These are phyloP conservation scores for Pelagophyceae sp. DNA, from an alignment of 352 stramenopile genomes.

Conservation along the genomic window DNA sequence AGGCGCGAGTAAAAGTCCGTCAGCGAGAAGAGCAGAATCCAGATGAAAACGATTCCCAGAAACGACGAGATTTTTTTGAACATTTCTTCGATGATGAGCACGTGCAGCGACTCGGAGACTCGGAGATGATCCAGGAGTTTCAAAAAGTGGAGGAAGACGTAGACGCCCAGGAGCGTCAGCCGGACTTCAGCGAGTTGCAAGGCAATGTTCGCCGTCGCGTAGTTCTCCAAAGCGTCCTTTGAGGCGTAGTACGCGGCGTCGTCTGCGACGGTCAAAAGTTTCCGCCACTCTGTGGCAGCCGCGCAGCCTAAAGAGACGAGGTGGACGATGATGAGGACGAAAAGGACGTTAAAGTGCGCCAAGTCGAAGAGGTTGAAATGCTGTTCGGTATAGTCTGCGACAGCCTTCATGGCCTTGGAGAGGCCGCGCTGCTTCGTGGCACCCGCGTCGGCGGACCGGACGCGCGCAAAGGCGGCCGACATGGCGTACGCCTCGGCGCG, in stretches of 20 bases:
- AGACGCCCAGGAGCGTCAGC: not conserved
- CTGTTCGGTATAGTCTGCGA: not conserved
- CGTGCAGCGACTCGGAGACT: not conserved
- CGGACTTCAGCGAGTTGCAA: not conserved
- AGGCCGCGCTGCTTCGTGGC: not conserved
- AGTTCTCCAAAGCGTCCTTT: not conserved
- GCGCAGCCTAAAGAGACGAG: not conserved
- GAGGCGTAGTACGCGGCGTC: not conserved
- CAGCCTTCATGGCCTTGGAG: not conserved
- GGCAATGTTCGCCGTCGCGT: not conserved
- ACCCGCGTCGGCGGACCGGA: not conserved
- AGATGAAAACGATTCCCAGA: slow-evolving; percentile 12
- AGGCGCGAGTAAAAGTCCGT: slow-evolving; percentile 13
- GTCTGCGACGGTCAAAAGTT: no score
- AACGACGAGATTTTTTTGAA: slow-evolving; percentile 12
- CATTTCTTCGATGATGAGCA: slow-evolving; percentile 16
- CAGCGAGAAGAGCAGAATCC: slow-evolving; percentile 12
- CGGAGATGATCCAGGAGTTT: not conserved
- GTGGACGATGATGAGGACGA: not conserved
- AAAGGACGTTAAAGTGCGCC: slow-evolving; percentile 11
- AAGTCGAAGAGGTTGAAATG: slow-evolving; percentile 7
- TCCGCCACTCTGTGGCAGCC: not conserved
- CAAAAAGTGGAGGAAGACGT: not conserved
- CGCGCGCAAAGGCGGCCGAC: not conserved
- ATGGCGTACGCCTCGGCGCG: not conserved